Evolutionary conservation across 148 eudicot species (phyloP).

Genomic region (Chenopodium formosanum): DNA sequence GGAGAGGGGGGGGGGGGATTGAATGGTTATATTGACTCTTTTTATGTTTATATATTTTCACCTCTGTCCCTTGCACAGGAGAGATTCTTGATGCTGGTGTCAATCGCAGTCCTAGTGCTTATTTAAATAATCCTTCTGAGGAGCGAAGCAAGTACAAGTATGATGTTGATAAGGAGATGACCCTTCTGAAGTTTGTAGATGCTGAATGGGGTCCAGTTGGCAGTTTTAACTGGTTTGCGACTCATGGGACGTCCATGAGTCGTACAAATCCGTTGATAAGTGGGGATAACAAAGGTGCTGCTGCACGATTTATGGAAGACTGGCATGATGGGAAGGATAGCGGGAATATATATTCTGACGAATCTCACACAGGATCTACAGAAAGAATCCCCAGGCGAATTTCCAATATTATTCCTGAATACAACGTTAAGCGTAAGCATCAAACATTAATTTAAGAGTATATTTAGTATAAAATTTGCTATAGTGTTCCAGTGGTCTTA

Average conservation of each 20-base stretch:
- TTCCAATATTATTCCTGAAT: slow-evolving; percentile 65
- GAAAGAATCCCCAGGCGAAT: slow-evolving; percentile 60
- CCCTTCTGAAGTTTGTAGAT: slow-evolving; percentile 87
- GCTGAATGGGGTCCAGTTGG: slow-evolving; percentile 92
- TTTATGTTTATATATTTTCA: not conserved
- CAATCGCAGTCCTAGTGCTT: slow-evolving; percentile 90
- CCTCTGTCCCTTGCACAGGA: slow-evolving; percentile 45
- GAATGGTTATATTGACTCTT: not conserved
- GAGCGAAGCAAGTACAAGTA: slow-evolving; percentile 82
- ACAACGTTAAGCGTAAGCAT: slow-evolving; percentile 62
- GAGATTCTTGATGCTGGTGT: slow-evolving; percentile 84
- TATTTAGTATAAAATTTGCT: not conserved
- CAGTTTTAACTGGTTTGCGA: slow-evolving; percentile 98
- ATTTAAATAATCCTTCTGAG: slow-evolving; percentile 75
- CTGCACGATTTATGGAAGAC: slow-evolving; percentile 97
- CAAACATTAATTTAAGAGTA: not conserved
- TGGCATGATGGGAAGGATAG: slow-evolving; percentile 60
- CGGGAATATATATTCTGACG: slow-evolving; percentile 30
- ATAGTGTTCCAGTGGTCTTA: not conserved
- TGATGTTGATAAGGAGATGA: slow-evolving; percentile 90
- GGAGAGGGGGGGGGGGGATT: not conserved
- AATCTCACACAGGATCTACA: slow-evolving; percentile 26
- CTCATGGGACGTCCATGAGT: slow-evolving; percentile 99
- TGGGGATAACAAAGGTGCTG: slow-evolving; percentile 98
- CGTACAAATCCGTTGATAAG: slow-evolving; percentile 86